A percentile compares a stretch with the other conserved stretches of the same genome.
Evolutionary conservation across 1,139 yeast species (phyloP).

Genomic region (Yamadazyma blattariae): DNA sequence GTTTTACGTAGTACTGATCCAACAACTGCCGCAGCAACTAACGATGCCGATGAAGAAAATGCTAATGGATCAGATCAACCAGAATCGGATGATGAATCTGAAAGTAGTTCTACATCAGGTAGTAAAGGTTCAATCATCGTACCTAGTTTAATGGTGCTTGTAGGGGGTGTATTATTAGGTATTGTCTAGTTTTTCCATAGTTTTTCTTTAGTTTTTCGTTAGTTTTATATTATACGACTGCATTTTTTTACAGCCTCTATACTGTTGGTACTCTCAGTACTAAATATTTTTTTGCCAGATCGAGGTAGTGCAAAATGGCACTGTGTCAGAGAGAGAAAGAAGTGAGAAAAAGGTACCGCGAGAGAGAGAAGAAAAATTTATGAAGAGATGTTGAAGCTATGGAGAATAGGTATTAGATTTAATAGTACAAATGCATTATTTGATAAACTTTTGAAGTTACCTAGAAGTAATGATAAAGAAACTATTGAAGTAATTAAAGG

Average conservation of each 20-base stretch:
- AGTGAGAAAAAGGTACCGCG: no score
- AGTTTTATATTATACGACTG: no score
- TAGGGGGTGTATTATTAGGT: conserved; percentile 1
- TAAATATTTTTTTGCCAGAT: no score
- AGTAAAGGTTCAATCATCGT: background rate
- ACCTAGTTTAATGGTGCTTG: background rate
- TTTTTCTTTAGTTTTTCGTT: no score
- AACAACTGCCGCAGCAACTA: background rate
- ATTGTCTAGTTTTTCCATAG: conserved; percentile 1
- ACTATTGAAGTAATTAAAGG: conserved; percentile 21
- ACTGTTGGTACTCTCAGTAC: no score
- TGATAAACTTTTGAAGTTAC: background rate
- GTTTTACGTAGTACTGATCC: conserved; percentile 11
- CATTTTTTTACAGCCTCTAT: no score
- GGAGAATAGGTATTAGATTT: background rate
- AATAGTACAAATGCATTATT: conserved; percentile 6
- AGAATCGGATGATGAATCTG: conserved; percentile 4
- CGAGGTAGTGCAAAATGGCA: no score
- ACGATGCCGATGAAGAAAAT: conserved; percentile 1
- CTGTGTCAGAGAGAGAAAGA: no score
- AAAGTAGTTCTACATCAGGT: background rate
- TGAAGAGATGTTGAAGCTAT: background rate
- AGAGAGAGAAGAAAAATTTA: no score
- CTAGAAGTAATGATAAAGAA: background rate
- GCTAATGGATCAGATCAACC: conserved; percentile 8